Evolutionary conservation across 352 stramenopile species (phyloP).

Genomic region (Pythium phragmiticola): DNA sequence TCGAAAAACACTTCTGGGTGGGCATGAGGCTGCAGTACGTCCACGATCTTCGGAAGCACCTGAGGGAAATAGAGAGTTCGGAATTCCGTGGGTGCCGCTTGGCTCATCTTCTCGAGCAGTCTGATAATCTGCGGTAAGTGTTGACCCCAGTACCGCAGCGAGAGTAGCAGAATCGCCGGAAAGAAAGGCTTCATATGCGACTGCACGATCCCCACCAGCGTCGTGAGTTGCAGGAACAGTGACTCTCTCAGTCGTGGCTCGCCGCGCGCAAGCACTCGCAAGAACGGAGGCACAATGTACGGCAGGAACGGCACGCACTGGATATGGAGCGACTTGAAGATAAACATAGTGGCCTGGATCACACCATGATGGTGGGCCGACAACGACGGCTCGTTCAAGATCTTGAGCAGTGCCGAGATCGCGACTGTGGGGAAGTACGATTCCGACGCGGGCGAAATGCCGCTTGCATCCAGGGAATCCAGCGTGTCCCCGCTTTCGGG

Average conservation of each 20-base stretch:
- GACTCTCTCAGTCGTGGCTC: constrained; percentile 93
- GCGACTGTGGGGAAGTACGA: constrained; percentile 98
- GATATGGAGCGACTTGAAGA: constrained; percentile 96
- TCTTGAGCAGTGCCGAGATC: constrained; percentile 95
- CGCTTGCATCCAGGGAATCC: constrained; percentile 59
- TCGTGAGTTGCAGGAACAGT: constrained; percentile 96
- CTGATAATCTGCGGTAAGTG: constrained; percentile 95
- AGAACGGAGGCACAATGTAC: constrained; percentile 96
- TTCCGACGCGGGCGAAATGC: constrained; percentile 78
- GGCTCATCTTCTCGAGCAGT: constrained; percentile 91
- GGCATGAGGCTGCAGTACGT: constrained; percentile 72
- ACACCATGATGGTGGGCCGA: constrained; percentile 95
- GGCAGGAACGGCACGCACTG: constrained; percentile 96
- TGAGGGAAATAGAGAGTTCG: constrained; percentile 83
- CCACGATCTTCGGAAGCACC: constrained; percentile 86
- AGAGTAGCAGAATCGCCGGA: constrained; percentile 94
- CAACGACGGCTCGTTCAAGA: constrained; percentile 95
- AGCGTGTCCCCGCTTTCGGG: constrained; percentile 45
- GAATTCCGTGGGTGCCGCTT: constrained; percentile 78
- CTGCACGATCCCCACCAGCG: constrained; percentile 94
- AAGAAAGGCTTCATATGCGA: constrained; percentile 97
- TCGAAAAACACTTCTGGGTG: constrained; percentile 58
- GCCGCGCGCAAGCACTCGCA: constrained; percentile 91
- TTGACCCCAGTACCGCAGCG: constrained; percentile 95
- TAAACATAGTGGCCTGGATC: constrained; percentile 98